Evolutionary conservation across 495 filamentous ascomycete species (phyloP).

Genomic region (Cenococcum geophilum): DNA sequence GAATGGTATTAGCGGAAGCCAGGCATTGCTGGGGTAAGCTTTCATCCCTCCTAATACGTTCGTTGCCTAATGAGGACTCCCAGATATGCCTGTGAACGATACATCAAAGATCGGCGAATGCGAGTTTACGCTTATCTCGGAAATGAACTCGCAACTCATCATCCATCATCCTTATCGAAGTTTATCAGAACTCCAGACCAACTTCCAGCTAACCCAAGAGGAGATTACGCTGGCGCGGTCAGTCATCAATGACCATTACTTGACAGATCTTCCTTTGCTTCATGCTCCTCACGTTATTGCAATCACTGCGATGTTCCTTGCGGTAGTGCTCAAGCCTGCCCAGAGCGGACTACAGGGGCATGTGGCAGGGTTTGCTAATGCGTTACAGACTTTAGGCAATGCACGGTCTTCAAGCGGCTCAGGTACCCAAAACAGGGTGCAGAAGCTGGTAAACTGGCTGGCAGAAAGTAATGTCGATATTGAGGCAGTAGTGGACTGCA

Average conservation of each 20-base stretch:
- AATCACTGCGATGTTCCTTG: conserved; percentile 80
- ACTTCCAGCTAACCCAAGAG: conserved; percentile 66
- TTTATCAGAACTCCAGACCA: conserved; percentile 62
- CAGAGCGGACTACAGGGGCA: conserved; percentile 43
- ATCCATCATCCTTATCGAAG: conserved; percentile 96
- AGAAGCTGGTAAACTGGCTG: conserved; percentile 75
- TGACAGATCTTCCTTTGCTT: conserved; percentile 85
- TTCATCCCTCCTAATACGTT: background rate
- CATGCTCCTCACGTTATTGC: conserved; percentile 87
- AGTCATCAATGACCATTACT: conserved; percentile 92
- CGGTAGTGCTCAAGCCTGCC: conserved; percentile 65
- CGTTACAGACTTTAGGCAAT: conserved; percentile 24
- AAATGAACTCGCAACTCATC: conserved; percentile 91
- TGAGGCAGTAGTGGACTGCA: conserved; percentile 84
- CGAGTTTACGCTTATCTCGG: conserved; percentile 92
- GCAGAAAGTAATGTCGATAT: conserved; percentile 91
- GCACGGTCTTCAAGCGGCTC: conserved; percentile 12
- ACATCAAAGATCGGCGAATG: conserved; percentile 89
- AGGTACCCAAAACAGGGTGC: conserved; percentile 52
- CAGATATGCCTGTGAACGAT: conserved; percentile 56
- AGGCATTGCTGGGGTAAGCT: conserved; percentile 72
- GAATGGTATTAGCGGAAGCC: conserved; percentile 77
- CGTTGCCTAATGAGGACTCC: conserved; percentile 21
- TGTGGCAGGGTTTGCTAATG: conserved; percentile 27
- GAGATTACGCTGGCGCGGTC: conserved; percentile 74